phyloP scores from a whole-genome alignment of 2,329 filamentous ascomycete genomes.

The Fonsecaea nubica region DNA sequence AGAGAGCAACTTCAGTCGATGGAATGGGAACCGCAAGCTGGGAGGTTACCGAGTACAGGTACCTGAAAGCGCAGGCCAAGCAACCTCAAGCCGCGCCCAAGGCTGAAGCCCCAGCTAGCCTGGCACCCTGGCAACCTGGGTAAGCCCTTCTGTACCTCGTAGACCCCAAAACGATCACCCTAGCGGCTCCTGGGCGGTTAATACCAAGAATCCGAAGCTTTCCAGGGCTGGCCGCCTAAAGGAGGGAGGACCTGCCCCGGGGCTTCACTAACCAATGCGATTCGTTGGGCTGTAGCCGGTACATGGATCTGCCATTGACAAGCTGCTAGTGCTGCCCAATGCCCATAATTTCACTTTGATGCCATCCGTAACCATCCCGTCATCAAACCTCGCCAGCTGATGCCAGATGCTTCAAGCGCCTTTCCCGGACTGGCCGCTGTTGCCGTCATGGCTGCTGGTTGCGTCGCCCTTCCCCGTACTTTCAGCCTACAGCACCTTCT shows the following conservation, averaged over 20 bases:
- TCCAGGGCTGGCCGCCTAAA: constrained; percentile 1
- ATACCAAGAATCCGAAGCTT: background rate
- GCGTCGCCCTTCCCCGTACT: background rate
- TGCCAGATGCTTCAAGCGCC: background rate
- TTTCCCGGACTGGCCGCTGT: background rate
- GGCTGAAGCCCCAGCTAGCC: background rate
- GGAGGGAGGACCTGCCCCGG: background rate
- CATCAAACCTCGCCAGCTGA: background rate
- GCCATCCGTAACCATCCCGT: background rate
- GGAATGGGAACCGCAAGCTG: no score
- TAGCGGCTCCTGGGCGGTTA: background rate
- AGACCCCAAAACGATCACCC: background rate
- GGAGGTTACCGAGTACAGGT: no score
- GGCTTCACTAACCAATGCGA: background rate
- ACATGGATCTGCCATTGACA: constrained; percentile 11
- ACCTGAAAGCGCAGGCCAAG: no score
- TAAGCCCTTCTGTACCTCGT: background rate
- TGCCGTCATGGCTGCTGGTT: constrained; percentile 5
- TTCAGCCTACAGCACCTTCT: background rate
- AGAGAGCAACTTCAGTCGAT: no score
- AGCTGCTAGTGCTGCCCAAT: constrained; percentile 1
- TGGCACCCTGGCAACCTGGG: no score
- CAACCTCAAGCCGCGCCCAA: background rate
- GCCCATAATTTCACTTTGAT: background rate
- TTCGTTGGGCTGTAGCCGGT: background rate